Percentiles rank a stretch among this genome's conserved stretches.
Conservation (phyloP, 441 rosid species). For the Brassica hybrid region DNA sequence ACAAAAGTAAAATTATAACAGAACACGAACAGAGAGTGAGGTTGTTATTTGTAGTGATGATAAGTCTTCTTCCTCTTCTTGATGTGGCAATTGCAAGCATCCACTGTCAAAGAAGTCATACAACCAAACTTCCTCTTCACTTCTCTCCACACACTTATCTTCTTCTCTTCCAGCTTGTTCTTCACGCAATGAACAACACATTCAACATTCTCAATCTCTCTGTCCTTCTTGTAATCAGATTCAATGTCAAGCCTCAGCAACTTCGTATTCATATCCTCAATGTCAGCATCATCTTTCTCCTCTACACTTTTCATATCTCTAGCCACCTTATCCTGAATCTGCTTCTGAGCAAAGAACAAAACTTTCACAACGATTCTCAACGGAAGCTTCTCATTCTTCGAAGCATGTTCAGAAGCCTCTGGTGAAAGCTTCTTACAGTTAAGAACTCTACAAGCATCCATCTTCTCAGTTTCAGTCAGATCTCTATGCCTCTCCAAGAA, state of each 20-base stretch:
- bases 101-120: constrained; percentile 43
- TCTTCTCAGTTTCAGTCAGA: constrained; percentile 67
- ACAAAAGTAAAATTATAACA: not conserved
- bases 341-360: constrained; percentile 63
- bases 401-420: constrained; percentile 77
- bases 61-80: constrained; percentile 59
- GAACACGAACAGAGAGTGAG: constrained; percentile 1
- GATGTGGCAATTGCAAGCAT: constrained; percentile 56
- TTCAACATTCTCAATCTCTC: constrained; percentile 18
- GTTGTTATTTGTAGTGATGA: constrained; percentile 34
- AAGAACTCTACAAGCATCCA: constrained; percentile 66
- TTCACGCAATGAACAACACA: constrained; percentile 29
- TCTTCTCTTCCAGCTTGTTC: constrained; percentile 35
- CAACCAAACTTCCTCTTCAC: constrained; percentile 92
- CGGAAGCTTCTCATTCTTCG: constrained; percentile 70
- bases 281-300: constrained; percentile 46
- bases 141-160: constrained; percentile 66
- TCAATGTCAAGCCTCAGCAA: constrained; percentile 64
- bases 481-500: constrained; percentile 67
- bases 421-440: constrained; percentile 68
- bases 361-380: constrained; percentile 67
- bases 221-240: constrained; percentile 38
- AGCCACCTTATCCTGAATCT: constrained; percentile 53
- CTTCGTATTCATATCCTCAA: constrained; percentile 71
- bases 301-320: constrained; percentile 42